A percentile compares a stretch with the other conserved stretches of the same genome.
Evolutionary conservation across 1,284 basidiomycete species (phyloP).

Genomic region (Xerocomus nothofagi): DNA sequence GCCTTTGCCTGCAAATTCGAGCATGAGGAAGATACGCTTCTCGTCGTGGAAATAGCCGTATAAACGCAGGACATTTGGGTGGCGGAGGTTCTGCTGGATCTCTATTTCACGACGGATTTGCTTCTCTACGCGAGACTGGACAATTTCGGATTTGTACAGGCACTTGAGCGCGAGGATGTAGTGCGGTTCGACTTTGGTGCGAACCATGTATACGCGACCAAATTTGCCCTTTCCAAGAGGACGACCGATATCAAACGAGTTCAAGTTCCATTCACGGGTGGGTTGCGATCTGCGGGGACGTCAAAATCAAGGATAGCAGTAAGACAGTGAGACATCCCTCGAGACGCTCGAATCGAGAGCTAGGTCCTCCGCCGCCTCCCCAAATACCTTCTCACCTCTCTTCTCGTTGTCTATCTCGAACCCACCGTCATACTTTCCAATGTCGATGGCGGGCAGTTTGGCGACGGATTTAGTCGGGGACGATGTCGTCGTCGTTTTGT

Average conservation of each 20-base stretch:
- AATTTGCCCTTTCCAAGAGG: slow-evolving; percentile 99
- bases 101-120: slow-evolving; percentile 98
- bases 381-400: slow-evolving; percentile 58
- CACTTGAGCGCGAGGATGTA: slow-evolving; percentile 98
- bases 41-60: slow-evolving; percentile 98
- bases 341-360: slow-evolving; percentile 76
- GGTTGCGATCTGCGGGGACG: slow-evolving; percentile 51
- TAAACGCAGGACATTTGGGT: slow-evolving; percentile 91
- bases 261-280: slow-evolving; percentile 82
- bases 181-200: slow-evolving; percentile 83
- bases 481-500: slow-evolving; percentile 27
- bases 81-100: slow-evolving; percentile 96
- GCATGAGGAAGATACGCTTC: slow-evolving; percentile 97
- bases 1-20: slow-evolving; percentile 95
- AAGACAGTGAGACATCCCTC: slow-evolving; percentile 44
- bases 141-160: slow-evolving; percentile 95
- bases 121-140: slow-evolving; percentile 85
- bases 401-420: slow-evolving; percentile 78
- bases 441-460: slow-evolving; percentile 51
- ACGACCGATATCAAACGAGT: slow-evolving; percentile 91
- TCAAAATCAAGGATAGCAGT: slow-evolving; percentile 7
- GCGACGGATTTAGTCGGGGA: slow-evolving; percentile 17
- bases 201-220: slow-evolving; percentile 97
- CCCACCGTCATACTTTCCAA: slow-evolving; percentile 86
- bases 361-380: slow-evolving; percentile 72